phyloP scores from a whole-genome alignment of 768 basidiomycete species.

The Phaeotremella skinneri region DNA sequence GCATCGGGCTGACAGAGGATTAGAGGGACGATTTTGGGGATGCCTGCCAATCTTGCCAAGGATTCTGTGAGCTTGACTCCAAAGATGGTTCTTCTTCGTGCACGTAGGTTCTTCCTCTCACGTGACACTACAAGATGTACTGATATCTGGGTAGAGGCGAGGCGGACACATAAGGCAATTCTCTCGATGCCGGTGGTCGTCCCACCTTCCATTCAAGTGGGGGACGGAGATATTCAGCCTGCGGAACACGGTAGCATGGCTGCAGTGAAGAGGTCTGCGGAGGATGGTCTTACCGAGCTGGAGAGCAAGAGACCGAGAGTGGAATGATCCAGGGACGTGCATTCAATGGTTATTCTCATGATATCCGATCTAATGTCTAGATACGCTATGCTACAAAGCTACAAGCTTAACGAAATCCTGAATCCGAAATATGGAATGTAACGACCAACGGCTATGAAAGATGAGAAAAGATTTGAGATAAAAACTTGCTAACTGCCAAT shows the following conservation, averaged over 20 bases:
- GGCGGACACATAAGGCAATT: conserved; percentile 46
- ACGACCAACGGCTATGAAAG: background rate
- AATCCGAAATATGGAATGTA: too few species aligned
- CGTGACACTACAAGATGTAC: background rate
- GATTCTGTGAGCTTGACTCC: conserved; percentile 39
- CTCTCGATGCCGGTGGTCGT: conserved; percentile 37
- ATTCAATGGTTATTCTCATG: background rate
- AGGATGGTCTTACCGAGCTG: background rate
- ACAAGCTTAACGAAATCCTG: too few species aligned
- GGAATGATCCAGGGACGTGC: background rate
- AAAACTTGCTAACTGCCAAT: too few species aligned
- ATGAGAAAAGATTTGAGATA: too few species aligned
- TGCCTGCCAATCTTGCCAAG: conserved; percentile 50
- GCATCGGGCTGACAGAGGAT: background rate
- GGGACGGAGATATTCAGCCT: background rate
- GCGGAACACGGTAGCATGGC: background rate
- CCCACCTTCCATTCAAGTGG: conserved; percentile 15
- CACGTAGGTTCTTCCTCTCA: conserved; percentile 40
- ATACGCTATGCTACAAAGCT: conserved; percentile 4
- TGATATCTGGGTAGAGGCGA: conserved; percentile 30
- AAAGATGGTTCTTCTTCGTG: conserved; percentile 41
- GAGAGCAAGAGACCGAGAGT: background rate
- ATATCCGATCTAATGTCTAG: background rate
- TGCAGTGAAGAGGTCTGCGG: background rate
- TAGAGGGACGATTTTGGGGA: conserved; percentile 46